Base-by-base conservation (phyloP, 805 yeast genomes). In the Spencermartinsiella europaea region DNA sequence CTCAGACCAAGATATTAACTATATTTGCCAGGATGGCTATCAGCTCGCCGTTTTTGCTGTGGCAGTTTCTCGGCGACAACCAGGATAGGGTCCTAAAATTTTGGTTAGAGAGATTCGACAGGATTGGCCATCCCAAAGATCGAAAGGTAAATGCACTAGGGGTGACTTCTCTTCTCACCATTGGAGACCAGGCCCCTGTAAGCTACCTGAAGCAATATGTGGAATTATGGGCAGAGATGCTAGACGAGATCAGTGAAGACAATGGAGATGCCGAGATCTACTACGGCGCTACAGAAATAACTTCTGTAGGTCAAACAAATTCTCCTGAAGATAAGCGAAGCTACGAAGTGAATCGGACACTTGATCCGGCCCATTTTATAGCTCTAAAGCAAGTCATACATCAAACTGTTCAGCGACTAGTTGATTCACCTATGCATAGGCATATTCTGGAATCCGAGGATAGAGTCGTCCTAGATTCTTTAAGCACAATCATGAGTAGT, bases 181-280 rank as follows among this genome's bases (percentile, higher is more conserved):
- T 74, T 1, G 69, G 69, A 1, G 51, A 60, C 20, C 49, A 57
- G 2, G 34, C 21, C 4, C 54, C 61, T 1, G 55, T 68, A 12
- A 52, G 59, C n/a, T 64, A 54, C 38, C 59, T 45, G 4, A 60
- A 62, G 21, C 59, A 61, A 2, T 55, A 69, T 8, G 62, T 77
- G 3, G 63, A 70, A 2, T 52, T 73, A 4, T 74, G 79, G 78
- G 65, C 72, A 2, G 68, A 74, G 42, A 72, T 83, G 49, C 60
- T 86, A 41, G 96, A 90, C 56, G 95, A 88, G 59, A 72, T 84
- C 12, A 76, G 80, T 47, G 97, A 90, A 59, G 61, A 57, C 2
- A 60, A 63, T 27, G 88, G 87, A 2, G 85, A 81, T 37, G 54
- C 56, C 3, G 52, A 49, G 5, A 52, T 51, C 5, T 60, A 60